Base-by-base conservation (phyloP, 129 eudicot genomes). In the Heracleum sosnowskyi region DNA sequence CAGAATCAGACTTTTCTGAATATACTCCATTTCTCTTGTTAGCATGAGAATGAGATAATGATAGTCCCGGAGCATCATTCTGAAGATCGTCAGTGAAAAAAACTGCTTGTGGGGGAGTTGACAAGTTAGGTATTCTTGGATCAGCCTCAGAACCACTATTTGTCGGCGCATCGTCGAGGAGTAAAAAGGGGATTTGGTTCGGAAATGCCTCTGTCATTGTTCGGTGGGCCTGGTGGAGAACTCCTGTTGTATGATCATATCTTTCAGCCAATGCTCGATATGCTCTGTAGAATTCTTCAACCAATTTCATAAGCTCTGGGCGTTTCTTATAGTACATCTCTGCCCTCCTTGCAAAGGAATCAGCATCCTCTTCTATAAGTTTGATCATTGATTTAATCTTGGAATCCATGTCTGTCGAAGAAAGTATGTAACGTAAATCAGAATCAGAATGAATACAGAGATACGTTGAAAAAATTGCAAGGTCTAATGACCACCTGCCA, bases 221-320 rank as follows among this genome's bases (percentile, higher is more conserved):
- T 60, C 82, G 87, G 85, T 94, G 98, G 73, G 97, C 98, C 83
- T 94, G 98, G 17, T 96, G 89, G 53, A 94, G 92, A 42, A 89
- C 97, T 71, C 93, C 96, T 15, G 98, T 94, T 70, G 98, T 97
- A 84, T 94, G 96, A 83, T 89, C 98, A 45, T 91, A 93, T 85
- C 98, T 82, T 85, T 93, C 98, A 42, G 97, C 98, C 80, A 93
- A 82, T 17, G 98, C 95, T 45, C 97, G 97, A 57, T 91, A 93
- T 0, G 98, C 98, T 73, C 98, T 79, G 71, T 93, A 93, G 78
- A 93, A 86, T 76, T 91, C 98, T 83, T 93, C 97, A 53, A 93
- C 97, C 39, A 93, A 76, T 81, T 88, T 91, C 97, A 93, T 91
- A 49, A 91, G 96, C 84, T 93, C 98, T 0, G 98, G 98, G 4